Percentiles rank a stretch among this genome's conserved stretches.
Conservation (phyloP, 306 rosid species). For the Lablab purpureus region DNA sequence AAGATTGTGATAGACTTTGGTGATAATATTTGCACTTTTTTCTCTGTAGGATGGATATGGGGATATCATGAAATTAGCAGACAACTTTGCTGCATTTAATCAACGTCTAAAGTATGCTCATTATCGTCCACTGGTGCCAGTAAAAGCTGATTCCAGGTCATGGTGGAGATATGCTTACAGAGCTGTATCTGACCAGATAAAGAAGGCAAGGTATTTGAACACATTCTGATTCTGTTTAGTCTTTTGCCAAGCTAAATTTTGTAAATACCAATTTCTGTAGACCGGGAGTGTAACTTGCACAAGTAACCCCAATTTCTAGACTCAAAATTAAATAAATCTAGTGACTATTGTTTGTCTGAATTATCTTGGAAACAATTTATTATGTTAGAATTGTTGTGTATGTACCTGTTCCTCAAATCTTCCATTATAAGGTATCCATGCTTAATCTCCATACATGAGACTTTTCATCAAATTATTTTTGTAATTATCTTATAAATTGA, state of each 20-base stretch:
- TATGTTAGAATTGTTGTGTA: not conserved
- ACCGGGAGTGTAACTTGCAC: slow-evolving; percentile 19
- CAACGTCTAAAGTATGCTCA: slow-evolving; percentile 95
- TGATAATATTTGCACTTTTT: slow-evolving; percentile 37
- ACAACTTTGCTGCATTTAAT: slow-evolving; percentile 93
- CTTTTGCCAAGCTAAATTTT: slow-evolving; percentile 22
- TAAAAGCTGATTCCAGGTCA: slow-evolving; percentile 75
- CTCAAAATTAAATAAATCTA: not conserved
- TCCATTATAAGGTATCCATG: not conserved
- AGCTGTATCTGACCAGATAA: slow-evolving; percentile 86
- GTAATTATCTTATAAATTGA: not conserved
- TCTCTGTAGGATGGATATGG: slow-evolving; percentile 84
- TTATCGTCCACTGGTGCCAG: slow-evolving; percentile 78
- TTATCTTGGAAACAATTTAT: not conserved
- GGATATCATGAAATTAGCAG: slow-evolving; percentile 82
- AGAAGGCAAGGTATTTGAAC: slow-evolving; percentile 84
- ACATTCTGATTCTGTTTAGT: slow-evolving; percentile 34
- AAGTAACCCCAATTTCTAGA: not conserved
- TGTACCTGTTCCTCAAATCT: slow-evolving; percentile 1
- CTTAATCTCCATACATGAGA: not conserved
- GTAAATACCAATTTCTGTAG: slow-evolving; percentile 13
- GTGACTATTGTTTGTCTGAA: slow-evolving; percentile 13
- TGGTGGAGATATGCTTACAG: slow-evolving; percentile 96
- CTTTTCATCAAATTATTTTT: slow-evolving; percentile 5
- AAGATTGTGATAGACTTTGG: slow-evolving; percentile 28